Base-by-base conservation (phyloP, 2,329 filamentous ascomycete genomes). In the Ceratocystiopsis sp. region DNA sequence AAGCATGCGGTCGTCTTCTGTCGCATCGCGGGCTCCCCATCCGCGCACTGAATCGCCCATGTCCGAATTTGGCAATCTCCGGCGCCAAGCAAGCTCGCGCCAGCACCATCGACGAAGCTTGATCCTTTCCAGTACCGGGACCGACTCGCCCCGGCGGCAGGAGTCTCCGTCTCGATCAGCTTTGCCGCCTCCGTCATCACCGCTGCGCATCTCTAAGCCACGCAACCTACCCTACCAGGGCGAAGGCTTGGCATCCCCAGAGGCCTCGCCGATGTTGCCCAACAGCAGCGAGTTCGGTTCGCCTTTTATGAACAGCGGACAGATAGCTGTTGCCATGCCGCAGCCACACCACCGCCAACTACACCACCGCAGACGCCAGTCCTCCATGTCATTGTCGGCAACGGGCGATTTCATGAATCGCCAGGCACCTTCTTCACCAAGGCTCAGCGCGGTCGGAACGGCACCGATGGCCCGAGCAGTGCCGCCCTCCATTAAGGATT, bases 401-500 rank as follows among this genome's bases (percentile, higher is more conserved):
- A 51, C 53, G 0, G 56, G 56, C 54, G 72, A 75, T 33, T 65
- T 69, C 34, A 62, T 68, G 37, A 73, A 75, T 54, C 72, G 76
- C 51, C 77, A 78, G 15, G 43, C 43, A 2, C 85, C 89, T 0
- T 71, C 83, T 1, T 98, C 91, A 6, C 91, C 91, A 7, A 77
- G 86, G 19, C 61, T 96, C 41, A 76, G 73, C 40, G 80, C 84
- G 3, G 80, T 81, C 17, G 79, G 75, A 46, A 74, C 78, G 35
- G 83, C 87, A 29, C 83, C 82, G 2, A 86, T 93, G 58, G 84
- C 86, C 40, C 80, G 86, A 45, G 85, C 89, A 29, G 80, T 89
- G 1, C 84, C 91, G 3, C 86, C 89, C 9, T 98, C 93, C 0
- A 98, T 98, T 64, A 96, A 96, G 54, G 91, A 98, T 56, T 98